Conservation (phyloP, 73 alveolate species). For the Paramecium pentaurelia region DNA sequence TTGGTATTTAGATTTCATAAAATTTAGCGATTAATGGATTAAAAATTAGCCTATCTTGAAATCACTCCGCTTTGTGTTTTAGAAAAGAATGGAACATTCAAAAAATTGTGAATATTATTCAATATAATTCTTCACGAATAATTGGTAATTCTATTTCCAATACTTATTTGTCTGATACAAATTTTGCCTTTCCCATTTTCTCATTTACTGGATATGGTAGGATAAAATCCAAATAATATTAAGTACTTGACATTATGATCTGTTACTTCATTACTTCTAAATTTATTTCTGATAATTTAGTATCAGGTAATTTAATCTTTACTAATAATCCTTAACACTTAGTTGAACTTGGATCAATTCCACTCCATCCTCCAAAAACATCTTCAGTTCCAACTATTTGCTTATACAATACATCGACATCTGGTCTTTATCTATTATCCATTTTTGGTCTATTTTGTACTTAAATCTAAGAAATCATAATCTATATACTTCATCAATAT, state of each 20-base stretch:
- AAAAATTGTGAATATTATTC: constrained; percentile 22
- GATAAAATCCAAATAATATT: constrained; percentile 76
- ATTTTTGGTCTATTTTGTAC: neutral
- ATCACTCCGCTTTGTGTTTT: constrained; percentile 8
- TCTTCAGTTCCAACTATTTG: constrained; percentile 29
- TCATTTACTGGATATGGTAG: constrained; percentile 87
- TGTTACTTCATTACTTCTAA: constrained; percentile 82
- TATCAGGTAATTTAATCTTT: constrained; percentile 82
- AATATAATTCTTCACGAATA: constrained; percentile 24
- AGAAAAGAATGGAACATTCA: constrained; percentile 22
- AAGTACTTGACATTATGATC: constrained; percentile 55
- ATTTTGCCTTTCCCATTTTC: constrained; percentile 91
- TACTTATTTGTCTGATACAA: constrained; percentile 74
- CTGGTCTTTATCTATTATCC: constrained; percentile 40
- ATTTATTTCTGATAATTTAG: constrained; percentile 78
- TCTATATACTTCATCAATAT: neutral
- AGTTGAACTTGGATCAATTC: constrained; percentile 42
- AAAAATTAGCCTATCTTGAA: constrained; percentile 32
- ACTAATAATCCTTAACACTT: constrained; percentile 71
- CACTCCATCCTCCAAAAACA: constrained; percentile 47
- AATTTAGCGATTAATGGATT: constrained; percentile 20
- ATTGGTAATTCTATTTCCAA: constrained; percentile 28
- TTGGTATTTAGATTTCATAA: constrained; percentile 41
- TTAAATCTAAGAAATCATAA: neutral
- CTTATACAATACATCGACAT: constrained; percentile 9